Conservation (phyloP, 257 asterid species). For the Solanum pinnatisectum region DNA sequence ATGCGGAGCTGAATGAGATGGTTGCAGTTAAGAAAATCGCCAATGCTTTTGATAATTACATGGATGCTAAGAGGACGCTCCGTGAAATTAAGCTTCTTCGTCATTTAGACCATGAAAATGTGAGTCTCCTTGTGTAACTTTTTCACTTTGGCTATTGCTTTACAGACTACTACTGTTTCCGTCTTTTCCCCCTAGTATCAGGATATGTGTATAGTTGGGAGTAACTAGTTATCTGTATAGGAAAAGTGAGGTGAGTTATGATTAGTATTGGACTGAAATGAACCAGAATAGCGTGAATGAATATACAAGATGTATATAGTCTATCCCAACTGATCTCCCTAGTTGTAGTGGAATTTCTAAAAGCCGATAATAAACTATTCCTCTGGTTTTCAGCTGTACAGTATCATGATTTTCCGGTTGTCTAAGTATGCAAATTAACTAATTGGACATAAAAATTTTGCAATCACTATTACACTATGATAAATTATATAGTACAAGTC, state of each 20-base stretch:
- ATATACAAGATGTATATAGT: not conserved
- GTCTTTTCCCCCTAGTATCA: not conserved
- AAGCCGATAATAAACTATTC: not conserved
- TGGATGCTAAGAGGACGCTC: constrained; percentile 93
- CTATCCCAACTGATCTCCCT: not conserved
- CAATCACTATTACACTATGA: too few relatives aligned
- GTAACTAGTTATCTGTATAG: not conserved
- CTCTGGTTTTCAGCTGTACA: not conserved
- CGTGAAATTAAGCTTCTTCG: constrained; percentile 97
- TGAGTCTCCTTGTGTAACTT: constrained; percentile 7
- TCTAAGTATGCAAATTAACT: not conserved
- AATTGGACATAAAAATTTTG: too few relatives aligned
- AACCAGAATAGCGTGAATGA: not conserved
- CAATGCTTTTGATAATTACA: constrained; percentile 79
- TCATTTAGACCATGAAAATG: constrained; percentile 92
- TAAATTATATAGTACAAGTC: not conserved
- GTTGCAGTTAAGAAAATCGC: constrained; percentile 95
- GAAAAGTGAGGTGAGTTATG: not conserved
- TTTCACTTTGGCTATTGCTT: not conserved
- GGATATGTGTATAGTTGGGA: not conserved
- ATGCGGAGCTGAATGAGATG: constrained; percentile 85
- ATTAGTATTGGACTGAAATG: not conserved
- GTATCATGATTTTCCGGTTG: too few relatives aligned
- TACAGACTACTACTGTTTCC: not conserved
- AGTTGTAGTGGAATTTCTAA: not conserved